Conservation (phyloP, 1,284 basidiomycete species). For the Sporisorium sorghi region DNA sequence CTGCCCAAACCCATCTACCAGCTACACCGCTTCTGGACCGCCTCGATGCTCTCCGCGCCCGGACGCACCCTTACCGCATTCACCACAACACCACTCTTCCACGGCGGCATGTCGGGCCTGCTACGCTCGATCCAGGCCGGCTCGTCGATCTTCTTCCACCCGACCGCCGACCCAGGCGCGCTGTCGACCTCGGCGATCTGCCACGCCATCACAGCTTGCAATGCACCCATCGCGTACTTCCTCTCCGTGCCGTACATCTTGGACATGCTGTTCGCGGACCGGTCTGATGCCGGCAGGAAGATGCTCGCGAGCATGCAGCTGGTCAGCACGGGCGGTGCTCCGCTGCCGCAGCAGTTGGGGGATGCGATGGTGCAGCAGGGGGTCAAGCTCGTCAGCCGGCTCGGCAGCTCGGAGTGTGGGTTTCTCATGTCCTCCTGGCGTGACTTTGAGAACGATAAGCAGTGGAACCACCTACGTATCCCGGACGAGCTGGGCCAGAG, state of each 20-base stretch:
- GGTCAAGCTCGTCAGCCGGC: slow-evolving; percentile 74
- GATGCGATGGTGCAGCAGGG: slow-evolving; percentile 73
- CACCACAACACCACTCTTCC: slow-evolving; percentile 72
- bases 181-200: slow-evolving; percentile 68
- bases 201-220: slow-evolving; percentile 63
- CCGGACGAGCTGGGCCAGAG: slow-evolving; percentile 60
- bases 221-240: slow-evolving; percentile 43
- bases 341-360: slow-evolving; percentile 73
- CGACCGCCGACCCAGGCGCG: slow-evolving; percentile 64
- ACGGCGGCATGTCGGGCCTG: slow-evolving; percentile 71
- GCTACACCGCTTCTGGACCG: slow-evolving; percentile 61
- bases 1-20: slow-evolving; percentile 71
- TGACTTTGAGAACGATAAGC: slow-evolving; percentile 74
- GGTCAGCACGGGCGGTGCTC: slow-evolving; percentile 72
- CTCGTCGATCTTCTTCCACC: slow-evolving; percentile 70
- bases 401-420: slow-evolving; percentile 72
- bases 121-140: slow-evolving; percentile 70
- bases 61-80: slow-evolving; percentile 65
- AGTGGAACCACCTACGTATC: slow-evolving; percentile 75
- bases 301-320: slow-evolving; percentile 73
- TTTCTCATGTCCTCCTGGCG: slow-evolving; percentile 73
- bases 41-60: slow-evolving; percentile 39
- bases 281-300: slow-evolving; percentile 72
- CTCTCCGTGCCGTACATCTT: slow-evolving; percentile 72
- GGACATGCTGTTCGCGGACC: slow-evolving; percentile 72